These are phyloP conservation scores for Macrolepiota fuliginosa DNA, from an alignment of 768 basidiomycete genomes.

Conservation along the genomic window DNA sequence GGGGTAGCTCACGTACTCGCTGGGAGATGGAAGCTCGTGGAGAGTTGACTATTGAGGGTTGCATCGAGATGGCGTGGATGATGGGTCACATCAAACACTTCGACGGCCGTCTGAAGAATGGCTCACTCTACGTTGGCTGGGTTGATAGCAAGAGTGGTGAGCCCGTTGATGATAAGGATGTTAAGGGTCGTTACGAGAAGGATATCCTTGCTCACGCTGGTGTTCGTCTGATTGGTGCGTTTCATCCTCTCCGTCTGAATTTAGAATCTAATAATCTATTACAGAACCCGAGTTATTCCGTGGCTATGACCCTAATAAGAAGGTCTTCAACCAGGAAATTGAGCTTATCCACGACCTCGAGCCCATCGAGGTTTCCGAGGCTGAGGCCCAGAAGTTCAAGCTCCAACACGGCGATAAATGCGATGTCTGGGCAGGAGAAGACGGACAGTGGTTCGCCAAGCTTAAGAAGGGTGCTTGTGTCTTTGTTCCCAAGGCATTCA, in stretches of 20 bases:
- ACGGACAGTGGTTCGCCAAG: conserved; percentile 97
- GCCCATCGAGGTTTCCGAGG: conserved; percentile 88
- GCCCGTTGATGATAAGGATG: conserved; percentile 97
- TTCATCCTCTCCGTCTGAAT: neutral
- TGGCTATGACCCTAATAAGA: conserved; percentile 97
- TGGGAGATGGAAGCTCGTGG: conserved; percentile 99
- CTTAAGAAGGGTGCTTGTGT: conserved; percentile 97
- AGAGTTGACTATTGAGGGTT: conserved; percentile 96
- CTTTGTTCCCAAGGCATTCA: conserved; percentile 91
- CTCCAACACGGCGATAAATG: conserved; percentile 95
- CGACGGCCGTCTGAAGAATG: conserved; percentile 93
- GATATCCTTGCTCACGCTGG: conserved; percentile 90
- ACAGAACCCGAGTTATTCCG: conserved; percentile 96
- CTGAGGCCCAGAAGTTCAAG: conserved; percentile 94
- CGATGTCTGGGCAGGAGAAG: conserved; percentile 89
- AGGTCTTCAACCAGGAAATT: conserved; percentile 95
- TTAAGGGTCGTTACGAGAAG: conserved; percentile 90
- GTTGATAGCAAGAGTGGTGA: conserved; percentile 92
- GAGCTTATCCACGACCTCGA: conserved; percentile 97
- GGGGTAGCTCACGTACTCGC: conserved; percentile 96
- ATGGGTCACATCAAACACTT: conserved; percentile 99
- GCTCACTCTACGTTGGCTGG: conserved; percentile 95
- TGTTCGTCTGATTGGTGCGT: conserved; percentile 88
- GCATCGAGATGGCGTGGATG: conserved; percentile 99
- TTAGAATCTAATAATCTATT: conserved; percentile 14